Base-by-base conservation (phyloP, 768 basidiomycete genomes). In the Peribolospora kevripleyi region DNA sequence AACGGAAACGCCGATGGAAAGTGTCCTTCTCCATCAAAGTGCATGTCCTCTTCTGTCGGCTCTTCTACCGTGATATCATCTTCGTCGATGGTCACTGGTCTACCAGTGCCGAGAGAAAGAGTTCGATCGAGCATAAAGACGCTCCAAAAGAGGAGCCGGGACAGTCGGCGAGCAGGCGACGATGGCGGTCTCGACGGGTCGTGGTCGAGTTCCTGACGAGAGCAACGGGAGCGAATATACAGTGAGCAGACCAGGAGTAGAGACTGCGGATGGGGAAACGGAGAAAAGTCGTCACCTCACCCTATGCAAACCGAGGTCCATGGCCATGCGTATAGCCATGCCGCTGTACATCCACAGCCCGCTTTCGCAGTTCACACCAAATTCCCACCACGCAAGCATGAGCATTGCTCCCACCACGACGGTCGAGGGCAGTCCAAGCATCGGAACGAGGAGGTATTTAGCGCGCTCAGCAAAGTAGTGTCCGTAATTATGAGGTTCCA, bases 111-210 rank as follows among this genome's bases (percentile, higher is more conserved):
- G 45, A 60, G 58, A 0, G 61, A 45, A 5, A 64, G 55, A 6
- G 59, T 57, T 10, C 59, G 58, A 50, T 64, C 63, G 50, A 61
- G 51, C 1, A 58, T 14, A 2, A 64, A 50, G 14, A 63, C 61
- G 0, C 61, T 55, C 62, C 61, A 64, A n/a, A n/a, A n/a, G n/a
- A n/a, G n/a, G n/a, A n/a, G n/a, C 56, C 62, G 63, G 2, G 59
- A 51, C 38, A 64, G 45, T 0, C 60, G 54, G 45, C 61, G 54
- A 6, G 58, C 46, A 4, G 58, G 50, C 8, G 53, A 55, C 13
- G 61, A 55, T 40, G 60, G 55, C 7, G 47, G 14, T 2, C 57
- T 56, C 45, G 62, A 56, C 7, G 60, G 54, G 2, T 58, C 50
- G 4, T 52, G 53, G 3, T 51, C 50, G 10, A 61, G 56, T 37